Base-by-base conservation (phyloP, 202 grass and related monocot species). In the Panicum hallii region DNA sequence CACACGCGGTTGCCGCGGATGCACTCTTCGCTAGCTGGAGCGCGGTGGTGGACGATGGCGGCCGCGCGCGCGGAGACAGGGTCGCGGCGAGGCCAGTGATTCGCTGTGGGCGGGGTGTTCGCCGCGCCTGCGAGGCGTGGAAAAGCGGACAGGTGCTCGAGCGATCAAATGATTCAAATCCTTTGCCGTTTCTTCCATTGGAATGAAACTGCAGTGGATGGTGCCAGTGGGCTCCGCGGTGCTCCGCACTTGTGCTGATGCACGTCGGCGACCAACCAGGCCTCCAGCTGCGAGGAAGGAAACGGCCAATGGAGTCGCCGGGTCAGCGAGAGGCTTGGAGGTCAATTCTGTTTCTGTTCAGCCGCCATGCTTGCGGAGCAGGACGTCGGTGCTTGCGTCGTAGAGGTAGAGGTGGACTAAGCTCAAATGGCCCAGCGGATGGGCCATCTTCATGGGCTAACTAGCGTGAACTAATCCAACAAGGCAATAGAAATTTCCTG, bases 201-300 rank as follows among this genome's bases (percentile, higher is more conserved):
- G n/a, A 26, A 72, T 30, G 12, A 48, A 48, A 17, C 11, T 4
- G 22, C 22, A 72, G 69, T 0, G 22, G 28, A 2, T 7, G 2
- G 44, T 46, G 43, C 22, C 22, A 30, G 44, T 49, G 22, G 11
- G 68, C 22, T 16, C 68, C 6, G 58, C 5, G 58, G 58, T 69
- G 41, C 14, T 14, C 0, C 9, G 10, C 69, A 56, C 54, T 56
- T 57, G 54, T n/a, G 7, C 54, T 9, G 54, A 3, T 57, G 2
- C 15, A 7, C 1, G 1, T 15, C 46, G 50, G 72, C 50, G 36
- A 77, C 55, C 12, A 77, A 45, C 41, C 48, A 55, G 4, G 58
- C 26, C 9, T 13, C 16, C 43, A 36, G 23, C 28, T 64, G 76
- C 76, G 43, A 12, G 58, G 76, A 78, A 77, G 32, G 74, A 78